These are phyloP conservation scores for Heracleum sosnowskyi DNA, from an alignment of 129 eudicot species.

Conservation along the genomic window DNA sequence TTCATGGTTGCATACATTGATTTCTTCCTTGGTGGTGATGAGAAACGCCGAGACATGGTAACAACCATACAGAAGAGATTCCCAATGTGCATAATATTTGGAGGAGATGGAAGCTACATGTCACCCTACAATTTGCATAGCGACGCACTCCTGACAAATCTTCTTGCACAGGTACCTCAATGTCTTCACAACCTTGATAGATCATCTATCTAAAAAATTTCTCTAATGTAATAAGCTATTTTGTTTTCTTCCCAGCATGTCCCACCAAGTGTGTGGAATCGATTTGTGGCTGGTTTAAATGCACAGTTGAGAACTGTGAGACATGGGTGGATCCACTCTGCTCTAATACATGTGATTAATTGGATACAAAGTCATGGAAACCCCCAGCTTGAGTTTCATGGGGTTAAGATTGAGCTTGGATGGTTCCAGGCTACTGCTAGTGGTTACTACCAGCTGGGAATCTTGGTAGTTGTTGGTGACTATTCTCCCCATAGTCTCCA, in stretches of 20 bases:
- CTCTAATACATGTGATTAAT: slow-evolving; percentile 53
- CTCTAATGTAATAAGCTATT: slow-evolving; percentile 7
- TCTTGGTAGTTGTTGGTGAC: slow-evolving; percentile 62
- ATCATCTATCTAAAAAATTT: slow-evolving; percentile 1
- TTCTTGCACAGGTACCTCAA: slow-evolving; percentile 67
- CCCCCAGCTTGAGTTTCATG: slow-evolving; percentile 86
- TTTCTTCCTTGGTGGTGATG: slow-evolving; percentile 89
- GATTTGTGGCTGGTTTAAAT: slow-evolving; percentile 80
- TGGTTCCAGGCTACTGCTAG: slow-evolving; percentile 92
- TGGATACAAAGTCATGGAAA: slow-evolving; percentile 74
- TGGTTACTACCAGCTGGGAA: slow-evolving; percentile 78
- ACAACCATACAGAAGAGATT: slow-evolving; percentile 81
- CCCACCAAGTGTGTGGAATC: slow-evolving; percentile 77
- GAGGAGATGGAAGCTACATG: slow-evolving; percentile 90
- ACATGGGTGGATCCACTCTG: slow-evolving; percentile 57
- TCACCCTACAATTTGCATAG: slow-evolving; percentile 73
- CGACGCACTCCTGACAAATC: slow-evolving; percentile 58
- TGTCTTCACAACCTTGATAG: neutral
- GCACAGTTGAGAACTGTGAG: slow-evolving; percentile 75
- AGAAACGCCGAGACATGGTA: slow-evolving; percentile 75
- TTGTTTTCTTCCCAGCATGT: slow-evolving; percentile 47
- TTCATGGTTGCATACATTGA: slow-evolving; percentile 69
- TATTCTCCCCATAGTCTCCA: slow-evolving; percentile 33
- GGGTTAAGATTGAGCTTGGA: slow-evolving; percentile 65
- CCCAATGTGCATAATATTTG: slow-evolving; percentile 84